Percentiles rank a stretch among this genome's conserved stretches.
These are phyloP conservation scores for Trypanosoma caninum DNA, from an alignment of 208 protist genomes.

Conservation along the genomic window DNA sequence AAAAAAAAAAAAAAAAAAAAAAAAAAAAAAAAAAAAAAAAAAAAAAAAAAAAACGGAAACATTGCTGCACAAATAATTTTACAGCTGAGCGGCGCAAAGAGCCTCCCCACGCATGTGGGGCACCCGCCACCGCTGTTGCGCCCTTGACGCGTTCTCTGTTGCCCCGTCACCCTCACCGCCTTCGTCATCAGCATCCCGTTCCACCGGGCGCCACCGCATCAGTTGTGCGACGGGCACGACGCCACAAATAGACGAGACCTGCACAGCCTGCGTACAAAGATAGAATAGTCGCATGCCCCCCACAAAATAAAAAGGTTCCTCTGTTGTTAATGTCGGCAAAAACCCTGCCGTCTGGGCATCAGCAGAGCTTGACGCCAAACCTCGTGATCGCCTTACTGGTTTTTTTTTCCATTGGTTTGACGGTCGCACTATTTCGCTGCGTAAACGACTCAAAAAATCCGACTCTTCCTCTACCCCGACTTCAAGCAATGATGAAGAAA, in stretches of 20 bases:
- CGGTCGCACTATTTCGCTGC: background rate
- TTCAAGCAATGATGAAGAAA: background rate
- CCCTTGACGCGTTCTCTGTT: background rate
- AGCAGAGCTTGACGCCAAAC: background rate
- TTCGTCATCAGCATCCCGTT: background rate
- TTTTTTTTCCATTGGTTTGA: background rate
- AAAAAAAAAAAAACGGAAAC: conserved; percentile 8
- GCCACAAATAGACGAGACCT: background rate
- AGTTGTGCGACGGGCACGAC: conserved; percentile 9
- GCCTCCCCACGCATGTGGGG: conserved; percentile 1
- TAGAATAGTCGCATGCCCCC: conserved; percentile 20
- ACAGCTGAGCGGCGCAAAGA: conserved; percentile 22
- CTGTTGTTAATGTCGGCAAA: background rate
- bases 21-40: conserved; percentile 10
- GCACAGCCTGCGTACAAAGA: conserved; percentile 12
- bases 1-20: conserved; percentile 8
- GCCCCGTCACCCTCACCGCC: background rate
- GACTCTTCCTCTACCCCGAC: conserved; percentile 10
- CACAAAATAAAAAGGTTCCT: background rate
- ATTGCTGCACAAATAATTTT: background rate
- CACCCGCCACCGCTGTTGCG: conserved; percentile 2
- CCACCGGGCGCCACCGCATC: conserved; percentile 10
- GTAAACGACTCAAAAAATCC: conserved; percentile 9
- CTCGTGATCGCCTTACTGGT: background rate
- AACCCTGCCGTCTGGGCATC: background rate